Base-by-base conservation (phyloP, 306 rosid species). In the Glycine latifolia region DNA sequence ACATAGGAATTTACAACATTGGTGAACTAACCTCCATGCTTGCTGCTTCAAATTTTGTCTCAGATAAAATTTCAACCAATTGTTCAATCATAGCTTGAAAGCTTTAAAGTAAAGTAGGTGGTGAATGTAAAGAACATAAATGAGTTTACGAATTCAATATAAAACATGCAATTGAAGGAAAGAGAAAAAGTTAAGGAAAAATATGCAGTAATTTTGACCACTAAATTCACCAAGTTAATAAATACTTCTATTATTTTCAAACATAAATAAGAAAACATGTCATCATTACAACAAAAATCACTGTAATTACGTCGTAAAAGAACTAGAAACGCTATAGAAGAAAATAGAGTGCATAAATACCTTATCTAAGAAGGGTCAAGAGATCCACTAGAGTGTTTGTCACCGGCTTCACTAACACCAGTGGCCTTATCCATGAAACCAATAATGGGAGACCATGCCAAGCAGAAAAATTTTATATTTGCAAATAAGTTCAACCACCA, bases 361-460 rank as follows among this genome's bases (percentile, higher is more conserved):
- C 14, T 85, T 89, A 97, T 89, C 87, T 92, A 97, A 85, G 83
- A 79, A 20, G 97, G 85, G 67, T 90, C 88, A 54, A 95, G 73
- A 49, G 80, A 86, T 81, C 86, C 87, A 50, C 85, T 80, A 9
- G 83, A 65, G 76, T 62, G 60, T 63, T 69, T 63, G 56, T 44
- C 46, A 26, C 86, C 80, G 5, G 84, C 87, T 80, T 77, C 86
- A 70, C 83, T 67, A 37, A 79, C 86, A 39, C 61, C 67, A 87
- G 71, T 14, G 67, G 79, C 74, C 79, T 67, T 79, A 75, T 88
- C 91, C 8, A 54, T 10, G 84, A 76, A 75, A 77, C 77, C 54
- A 83, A 78, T 60, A 47, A 94, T 31, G 12, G 98, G 98, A 17
- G 82, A 86, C 97, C 97, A 90, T 16, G 84, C 92, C 98, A 92